Base-by-base conservation (phyloP, 1,284 basidiomycete genomes). In the Apiotrichum brassicae region DNA sequence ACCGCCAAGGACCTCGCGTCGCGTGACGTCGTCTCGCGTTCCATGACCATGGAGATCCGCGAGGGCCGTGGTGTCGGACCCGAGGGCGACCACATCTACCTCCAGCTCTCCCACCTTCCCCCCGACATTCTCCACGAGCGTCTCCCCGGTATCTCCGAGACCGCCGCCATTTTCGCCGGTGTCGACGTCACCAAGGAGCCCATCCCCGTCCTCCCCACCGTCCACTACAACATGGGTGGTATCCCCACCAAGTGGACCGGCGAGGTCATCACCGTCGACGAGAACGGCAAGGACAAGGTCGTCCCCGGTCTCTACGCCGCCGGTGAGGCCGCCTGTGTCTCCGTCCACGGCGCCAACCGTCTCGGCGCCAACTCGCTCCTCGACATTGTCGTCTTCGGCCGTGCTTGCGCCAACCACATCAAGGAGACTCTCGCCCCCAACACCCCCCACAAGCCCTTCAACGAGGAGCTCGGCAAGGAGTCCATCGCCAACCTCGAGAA, bases 171-270 rank as follows among this genome's bases (percentile, higher is more conserved):
- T 70, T 99, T 99, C 78, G 83, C 91, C 67, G 95, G 95, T 76
- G 95, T 98, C 60, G 95, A 99, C 74, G 95, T 99, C 57, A 98
- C 95, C 60, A 98, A 98, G 79, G 94, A 98, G 75, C 95, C 95
- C 44, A 97, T 97, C 65, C 92, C 92, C 48, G 95, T 99, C 33
- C 74, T 97, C 58, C 93, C 92, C 38, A 97, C 92, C 39, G 92
- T 94, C 41, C 90, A 95, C 75, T 94, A 94, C 76, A 94, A 93
- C 73, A 81, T 98, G 95, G 95, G 95, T 76, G 95, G 95, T 79
- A 97, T 99, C 73, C 95, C 95, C 49, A 98, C 95, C 56, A 91
- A 84, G 73, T 99, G 93, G 78, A 98, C 94, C 50, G 95, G 95
- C 62, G 93, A 99, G 76, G 95, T 93, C 58, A 70, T 99, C 61